phyloP scores from a whole-genome alignment of 257 asterid genomes.

The Pogostemon cablin region DNA sequence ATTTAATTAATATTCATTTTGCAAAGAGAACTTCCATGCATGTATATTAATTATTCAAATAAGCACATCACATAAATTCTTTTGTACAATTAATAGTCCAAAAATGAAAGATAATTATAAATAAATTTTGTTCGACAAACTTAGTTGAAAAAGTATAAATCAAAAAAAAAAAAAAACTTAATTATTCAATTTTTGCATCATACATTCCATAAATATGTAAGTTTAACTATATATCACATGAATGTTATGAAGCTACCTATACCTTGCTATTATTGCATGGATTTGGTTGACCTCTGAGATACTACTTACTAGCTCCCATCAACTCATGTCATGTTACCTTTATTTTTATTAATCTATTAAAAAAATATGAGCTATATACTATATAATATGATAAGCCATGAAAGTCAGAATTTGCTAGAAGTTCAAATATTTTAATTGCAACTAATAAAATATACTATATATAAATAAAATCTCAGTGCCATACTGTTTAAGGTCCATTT shows the following conservation, averaged over 20 bases:
- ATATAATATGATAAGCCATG: neutral
- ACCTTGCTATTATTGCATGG: neutral
- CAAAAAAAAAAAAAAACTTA: neutral
- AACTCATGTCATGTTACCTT: neutral
- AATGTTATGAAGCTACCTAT: neutral
- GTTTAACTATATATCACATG: constrained; percentile 4
- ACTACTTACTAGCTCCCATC: neutral
- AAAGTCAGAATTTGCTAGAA: constrained; percentile 17
- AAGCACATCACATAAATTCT: too few relatives aligned
- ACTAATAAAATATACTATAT: neutral
- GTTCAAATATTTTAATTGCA: constrained; percentile 2
- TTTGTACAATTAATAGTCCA: too few relatives aligned
- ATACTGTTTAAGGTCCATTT: neutral
- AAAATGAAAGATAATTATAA: too few relatives aligned
- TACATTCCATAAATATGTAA: neutral
- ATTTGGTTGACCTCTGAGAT: constrained; percentile 24
- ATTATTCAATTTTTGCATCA: neutral
- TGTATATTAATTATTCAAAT: too few relatives aligned
- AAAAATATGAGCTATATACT: neutral
- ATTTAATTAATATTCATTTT: too few relatives aligned
- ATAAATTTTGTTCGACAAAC: too few relatives aligned
- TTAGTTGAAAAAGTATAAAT: too few relatives aligned
- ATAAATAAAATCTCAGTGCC: neutral
- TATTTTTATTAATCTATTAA: neutral
- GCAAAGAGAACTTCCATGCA: too few relatives aligned